These are phyloP conservation scores for Hypoxylon sp. DNA, from an alignment of 2,329 filamentous ascomycete genomes.

Conservation along the genomic window DNA sequence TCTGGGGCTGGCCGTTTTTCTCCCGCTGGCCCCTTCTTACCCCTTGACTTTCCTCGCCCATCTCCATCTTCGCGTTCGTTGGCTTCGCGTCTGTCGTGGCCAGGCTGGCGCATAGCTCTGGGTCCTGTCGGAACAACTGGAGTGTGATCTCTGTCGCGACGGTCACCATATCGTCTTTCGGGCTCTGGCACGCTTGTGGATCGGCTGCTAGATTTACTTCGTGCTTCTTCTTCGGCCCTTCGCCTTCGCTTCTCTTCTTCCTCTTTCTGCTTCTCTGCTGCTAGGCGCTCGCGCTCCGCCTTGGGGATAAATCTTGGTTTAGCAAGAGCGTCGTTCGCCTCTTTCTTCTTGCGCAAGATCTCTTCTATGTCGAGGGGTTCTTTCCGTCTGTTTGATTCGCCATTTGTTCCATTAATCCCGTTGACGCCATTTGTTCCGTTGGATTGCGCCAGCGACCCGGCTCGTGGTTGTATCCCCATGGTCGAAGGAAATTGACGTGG, in stretches of 20 bases:
- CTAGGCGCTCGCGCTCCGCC: slow-evolving; percentile 78
- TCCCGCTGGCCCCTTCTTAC: slow-evolving; percentile 37
- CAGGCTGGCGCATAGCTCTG: slow-evolving; percentile 71
- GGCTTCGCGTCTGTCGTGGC: slow-evolving; percentile 56
- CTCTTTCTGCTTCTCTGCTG: slow-evolving; percentile 77
- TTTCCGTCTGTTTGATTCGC: slow-evolving; percentile 45
- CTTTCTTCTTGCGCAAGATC: slow-evolving; percentile 85
- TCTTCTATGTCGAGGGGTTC: slow-evolving; percentile 85
- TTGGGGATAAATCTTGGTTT: slow-evolving; percentile 88
- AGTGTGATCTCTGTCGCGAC: slow-evolving; percentile 46
- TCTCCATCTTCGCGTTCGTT: slow-evolving; percentile 57
- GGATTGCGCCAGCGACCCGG: slow-evolving; percentile 38
- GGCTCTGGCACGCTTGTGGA: slow-evolving; percentile 50
- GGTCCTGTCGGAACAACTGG: slow-evolving; percentile 76
- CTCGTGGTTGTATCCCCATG: slow-evolving; percentile 50
- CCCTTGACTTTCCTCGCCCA: slow-evolving; percentile 48
- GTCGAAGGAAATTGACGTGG: slow-evolving; percentile 21
- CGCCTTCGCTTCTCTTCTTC: slow-evolving; percentile 65
- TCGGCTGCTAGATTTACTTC: slow-evolving; percentile 28
- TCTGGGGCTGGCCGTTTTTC: slow-evolving; percentile 57
- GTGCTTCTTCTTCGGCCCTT: slow-evolving; percentile 52
- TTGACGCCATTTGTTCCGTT: slow-evolving; percentile 35
- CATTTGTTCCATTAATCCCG: slow-evolving; percentile 30
- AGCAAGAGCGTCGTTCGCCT: slow-evolving; percentile 83
- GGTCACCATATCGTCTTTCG: slow-evolving; percentile 49